These are phyloP conservation scores for Scedosporium minutisporum DNA, from an alignment of 2,329 filamentous ascomycete species.

Conservation along the genomic window DNA sequence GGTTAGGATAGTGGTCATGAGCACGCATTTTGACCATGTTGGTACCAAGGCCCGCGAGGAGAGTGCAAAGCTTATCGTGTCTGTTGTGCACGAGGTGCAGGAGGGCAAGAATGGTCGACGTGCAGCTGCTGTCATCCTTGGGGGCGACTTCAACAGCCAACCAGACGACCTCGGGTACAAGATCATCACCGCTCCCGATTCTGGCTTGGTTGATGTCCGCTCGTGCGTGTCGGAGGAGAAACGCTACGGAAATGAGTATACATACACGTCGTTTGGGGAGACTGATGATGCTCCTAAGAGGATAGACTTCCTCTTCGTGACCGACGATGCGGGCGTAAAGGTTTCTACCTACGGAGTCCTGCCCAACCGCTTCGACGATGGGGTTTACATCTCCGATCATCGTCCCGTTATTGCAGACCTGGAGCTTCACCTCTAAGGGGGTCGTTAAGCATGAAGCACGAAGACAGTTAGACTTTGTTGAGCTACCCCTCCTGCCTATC, in stretches of 20 bases:
- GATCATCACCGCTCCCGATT: conserved; percentile 12
- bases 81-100: neutral
- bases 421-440: neutral
- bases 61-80: conserved; percentile 21
- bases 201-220: conserved; percentile 15
- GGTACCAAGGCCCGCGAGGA: conserved; percentile 46
- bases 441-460: neutral
- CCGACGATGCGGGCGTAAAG: conserved; percentile 20
- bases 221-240: neutral
- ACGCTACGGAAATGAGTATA: conserved; percentile 24
- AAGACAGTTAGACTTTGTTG: neutral
- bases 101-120: neutral
- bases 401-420: conserved; percentile 55
- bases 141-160: conserved; percentile 62
- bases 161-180: conserved; percentile 49
- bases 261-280: conserved; percentile 54
- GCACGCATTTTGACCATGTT: conserved; percentile 60
- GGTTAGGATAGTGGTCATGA: conserved; percentile 48
- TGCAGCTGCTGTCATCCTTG: conserved; percentile 41
- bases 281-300: conserved; percentile 32
- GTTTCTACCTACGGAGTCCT: conserved; percentile 19
- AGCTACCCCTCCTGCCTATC: neutral
- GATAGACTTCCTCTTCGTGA: conserved; percentile 59
- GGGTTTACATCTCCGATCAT: conserved; percentile 60
- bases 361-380: conserved; percentile 44